Percentiles rank a stretch among this genome's conserved stretches.
Conservation (phyloP, 768 basidiomycete species). For the Flagelloscypha sp. region DNA sequence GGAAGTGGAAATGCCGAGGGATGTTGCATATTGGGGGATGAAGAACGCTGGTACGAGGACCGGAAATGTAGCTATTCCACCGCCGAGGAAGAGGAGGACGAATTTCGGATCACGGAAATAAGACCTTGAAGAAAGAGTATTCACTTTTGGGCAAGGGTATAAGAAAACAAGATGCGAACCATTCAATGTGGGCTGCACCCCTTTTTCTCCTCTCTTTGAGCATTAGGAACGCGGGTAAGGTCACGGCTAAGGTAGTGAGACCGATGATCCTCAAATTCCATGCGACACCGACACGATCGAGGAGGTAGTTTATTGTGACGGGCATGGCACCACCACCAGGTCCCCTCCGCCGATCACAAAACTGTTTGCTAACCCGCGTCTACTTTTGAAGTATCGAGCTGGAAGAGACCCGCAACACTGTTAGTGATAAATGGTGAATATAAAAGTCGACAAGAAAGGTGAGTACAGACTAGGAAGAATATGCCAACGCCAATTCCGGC, state of each 20-base stretch:
- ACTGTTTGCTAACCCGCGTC: constrained; percentile 24
- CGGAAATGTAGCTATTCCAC: constrained; percentile 25
- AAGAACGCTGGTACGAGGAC: constrained; percentile 28
- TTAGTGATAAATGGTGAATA: too few relatives aligned
- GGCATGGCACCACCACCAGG: constrained; percentile 24
- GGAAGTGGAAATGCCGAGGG: constrained; percentile 16
- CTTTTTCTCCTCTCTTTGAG: too few relatives aligned
- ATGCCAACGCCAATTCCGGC: constrained; percentile 21
- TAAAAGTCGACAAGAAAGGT: too few relatives aligned
- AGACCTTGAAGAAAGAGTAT: constrained; percentile 13
- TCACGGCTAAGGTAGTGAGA: constrained; percentile 15
- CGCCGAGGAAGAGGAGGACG: constrained; percentile 23
- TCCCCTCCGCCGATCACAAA: constrained; percentile 25
- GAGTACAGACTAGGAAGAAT: constrained; percentile 13
- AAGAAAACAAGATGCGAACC: too few relatives aligned
- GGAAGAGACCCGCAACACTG: constrained; percentile 25
- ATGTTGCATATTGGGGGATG: constrained; percentile 25
- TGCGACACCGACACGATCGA: constrained; percentile 18
- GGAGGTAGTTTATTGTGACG: constrained; percentile 19
- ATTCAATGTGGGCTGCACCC: constrained; percentile 15
- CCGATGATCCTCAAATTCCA: constrained; percentile 27
- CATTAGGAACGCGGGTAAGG: constrained; percentile 20
- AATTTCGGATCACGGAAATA: constrained; percentile 24
- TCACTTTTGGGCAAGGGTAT: too few relatives aligned
- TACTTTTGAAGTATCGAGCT: constrained; percentile 25